phyloP scores from a whole-genome alignment of 2,329 filamentous ascomycete species.

The Diaporthe caulivora region DNA sequence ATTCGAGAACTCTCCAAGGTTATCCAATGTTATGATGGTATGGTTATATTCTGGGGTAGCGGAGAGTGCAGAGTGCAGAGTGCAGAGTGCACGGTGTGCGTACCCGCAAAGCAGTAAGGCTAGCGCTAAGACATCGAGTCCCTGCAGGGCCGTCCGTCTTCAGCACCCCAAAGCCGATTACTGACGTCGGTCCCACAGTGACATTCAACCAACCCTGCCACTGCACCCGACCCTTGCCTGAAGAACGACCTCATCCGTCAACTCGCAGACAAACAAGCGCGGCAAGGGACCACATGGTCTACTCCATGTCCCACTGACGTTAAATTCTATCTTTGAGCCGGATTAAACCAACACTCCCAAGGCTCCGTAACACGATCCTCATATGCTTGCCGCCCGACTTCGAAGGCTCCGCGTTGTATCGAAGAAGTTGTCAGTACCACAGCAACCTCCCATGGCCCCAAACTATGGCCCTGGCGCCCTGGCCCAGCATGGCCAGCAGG shows the following conservation, averaged over 20 bases:
- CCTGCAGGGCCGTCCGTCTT: not conserved
- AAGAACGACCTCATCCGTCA: slow-evolving; percentile 30
- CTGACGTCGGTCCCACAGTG: slow-evolving; percentile 5
- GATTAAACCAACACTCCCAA: no score
- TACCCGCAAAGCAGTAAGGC: not conserved
- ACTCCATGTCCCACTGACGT: not conserved
- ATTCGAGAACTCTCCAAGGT: not conserved
- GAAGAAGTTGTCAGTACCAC: slow-evolving; percentile 4
- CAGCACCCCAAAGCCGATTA: not conserved
- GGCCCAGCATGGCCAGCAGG: slow-evolving; percentile 34
- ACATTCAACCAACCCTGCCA: slow-evolving; percentile 22
- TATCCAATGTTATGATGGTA: no score
- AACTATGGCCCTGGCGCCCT: slow-evolving; percentile 37
- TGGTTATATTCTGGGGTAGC: not conserved
- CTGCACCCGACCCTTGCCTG: not conserved
- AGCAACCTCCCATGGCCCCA: slow-evolving; percentile 32
- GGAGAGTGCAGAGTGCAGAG: not conserved
- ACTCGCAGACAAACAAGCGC: not conserved
- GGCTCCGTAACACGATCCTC: not conserved
- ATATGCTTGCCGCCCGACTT: slow-evolving; percentile 28
- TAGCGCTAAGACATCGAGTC: slow-evolving; percentile 5
- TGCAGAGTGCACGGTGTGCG: no score
- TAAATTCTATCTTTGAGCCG: not conserved
- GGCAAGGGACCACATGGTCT: not conserved
- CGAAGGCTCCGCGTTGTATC: slow-evolving; percentile 25